These are phyloP conservation scores for Eremochloa ophiuroides DNA, from an alignment of 176 grass and related monocot genomes.

Conservation along the genomic window DNA sequence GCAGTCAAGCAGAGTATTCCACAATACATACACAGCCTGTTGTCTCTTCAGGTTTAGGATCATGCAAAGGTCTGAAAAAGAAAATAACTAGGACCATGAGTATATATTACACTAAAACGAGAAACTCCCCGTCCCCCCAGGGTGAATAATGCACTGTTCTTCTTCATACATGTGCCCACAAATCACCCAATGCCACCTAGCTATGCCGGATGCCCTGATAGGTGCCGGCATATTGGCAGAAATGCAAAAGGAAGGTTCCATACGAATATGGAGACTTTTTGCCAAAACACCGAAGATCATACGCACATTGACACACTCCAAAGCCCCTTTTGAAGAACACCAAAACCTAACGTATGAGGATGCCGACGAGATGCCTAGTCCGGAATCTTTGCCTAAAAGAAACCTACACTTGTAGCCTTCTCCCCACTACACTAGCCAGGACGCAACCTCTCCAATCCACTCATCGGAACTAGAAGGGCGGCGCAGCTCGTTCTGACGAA, in stretches of 20 bases:
- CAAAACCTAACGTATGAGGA: conserved; percentile 35
- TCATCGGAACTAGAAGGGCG: neutral
- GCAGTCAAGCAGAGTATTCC: neutral
- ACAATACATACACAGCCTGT: neutral
- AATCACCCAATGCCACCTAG: neutral
- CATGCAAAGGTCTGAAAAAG: neutral
- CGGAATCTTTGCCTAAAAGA: conserved; percentile 42
- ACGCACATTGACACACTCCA: conserved; percentile 26
- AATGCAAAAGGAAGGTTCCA: conserved; percentile 21
- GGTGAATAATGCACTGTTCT: neutral
- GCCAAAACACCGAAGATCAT: conserved; percentile 16
- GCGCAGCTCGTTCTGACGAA: neutral
- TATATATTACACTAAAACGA: neutral
- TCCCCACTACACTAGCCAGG: neutral
- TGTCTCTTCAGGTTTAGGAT: neutral
- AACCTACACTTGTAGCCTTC: conserved; percentile 23
- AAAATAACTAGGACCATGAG: neutral
- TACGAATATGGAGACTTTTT: conserved; percentile 19
- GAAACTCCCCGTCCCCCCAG: neutral
- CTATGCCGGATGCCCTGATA: neutral
- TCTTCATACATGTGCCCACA: neutral
- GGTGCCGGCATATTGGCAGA: neutral
- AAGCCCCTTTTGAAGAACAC: conserved; percentile 28
- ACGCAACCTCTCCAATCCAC: neutral
- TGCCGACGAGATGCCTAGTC: conserved; percentile 30